Conservation (phyloP, 352 stramenopile genomes). For the Detonula confervacea region DNA sequence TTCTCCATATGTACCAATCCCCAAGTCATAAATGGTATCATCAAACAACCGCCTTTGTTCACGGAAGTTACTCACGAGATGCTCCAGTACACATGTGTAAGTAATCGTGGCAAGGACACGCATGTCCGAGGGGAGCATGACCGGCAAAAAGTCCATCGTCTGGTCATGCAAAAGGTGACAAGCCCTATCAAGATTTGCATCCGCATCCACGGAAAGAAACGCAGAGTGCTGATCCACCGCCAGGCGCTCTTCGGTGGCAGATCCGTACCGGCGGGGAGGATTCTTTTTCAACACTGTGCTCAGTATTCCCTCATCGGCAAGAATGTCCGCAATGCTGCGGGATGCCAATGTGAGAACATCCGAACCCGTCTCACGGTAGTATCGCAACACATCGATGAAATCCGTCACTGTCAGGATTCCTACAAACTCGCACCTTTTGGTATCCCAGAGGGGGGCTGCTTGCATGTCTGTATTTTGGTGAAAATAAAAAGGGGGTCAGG, state of each 20-base stretch:
- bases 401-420: conserved; percentile 97
- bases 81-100: conserved; percentile 93
- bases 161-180: conserved; percentile 89
- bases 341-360: conserved; percentile 83
- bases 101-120: conserved; percentile 93
- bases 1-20: conserved; percentile 93
- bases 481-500: conserved; percentile 4
- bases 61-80: conserved; percentile 95
- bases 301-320: conserved; percentile 84
- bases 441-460: conserved; percentile 96
- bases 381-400: conserved; percentile 97
- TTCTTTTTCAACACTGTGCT: conserved; percentile 53
- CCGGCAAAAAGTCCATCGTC: conserved; percentile 92
- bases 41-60: conserved; percentile 97
- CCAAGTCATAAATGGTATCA: conserved; percentile 94
- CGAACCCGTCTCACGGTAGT: conserved; percentile 92
- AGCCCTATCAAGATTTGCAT: conserved; percentile 90
- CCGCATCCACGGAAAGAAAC: conserved; percentile 86
- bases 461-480: conserved; percentile 90
- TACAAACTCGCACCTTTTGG: conserved; percentile 92
- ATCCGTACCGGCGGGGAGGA: conserved; percentile 36
- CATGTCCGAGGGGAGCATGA: conserved; percentile 92
- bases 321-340: conserved; percentile 87
- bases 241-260: conserved; percentile 22
- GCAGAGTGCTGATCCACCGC: conserved; percentile 78